phyloP scores from a whole-genome alignment of 805 yeast genomes.

The Saitoella complicata region DNA sequence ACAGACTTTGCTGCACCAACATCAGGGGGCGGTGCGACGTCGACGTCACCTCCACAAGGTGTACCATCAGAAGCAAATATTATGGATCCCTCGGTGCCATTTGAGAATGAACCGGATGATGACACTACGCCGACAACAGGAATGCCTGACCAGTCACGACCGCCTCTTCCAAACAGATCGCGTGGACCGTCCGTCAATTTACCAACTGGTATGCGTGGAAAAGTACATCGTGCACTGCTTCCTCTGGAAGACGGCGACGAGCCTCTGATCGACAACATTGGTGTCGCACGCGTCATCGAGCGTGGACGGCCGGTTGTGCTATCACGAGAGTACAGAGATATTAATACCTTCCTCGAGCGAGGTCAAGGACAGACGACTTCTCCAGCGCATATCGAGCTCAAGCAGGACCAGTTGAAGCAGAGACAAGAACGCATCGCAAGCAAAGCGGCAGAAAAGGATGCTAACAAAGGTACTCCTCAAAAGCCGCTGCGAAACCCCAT shows the following conservation, averaged over 20 bases:
- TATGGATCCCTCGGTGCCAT: too few species aligned
- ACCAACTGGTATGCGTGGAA: too few species aligned
- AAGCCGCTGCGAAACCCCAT: constrained; percentile 8
- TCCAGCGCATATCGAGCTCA: not conserved
- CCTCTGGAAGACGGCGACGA: constrained; percentile 18
- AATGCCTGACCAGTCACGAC: too few species aligned
- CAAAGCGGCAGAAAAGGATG: not conserved
- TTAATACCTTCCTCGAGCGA: not conserved
- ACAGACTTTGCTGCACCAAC: too few species aligned
- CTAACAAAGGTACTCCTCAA: not conserved
- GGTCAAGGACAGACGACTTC: too few species aligned
- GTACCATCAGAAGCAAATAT: too few species aligned
- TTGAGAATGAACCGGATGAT: too few species aligned
- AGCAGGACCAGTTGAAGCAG: not conserved
- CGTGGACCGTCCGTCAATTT: too few species aligned
- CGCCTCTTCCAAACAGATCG: too few species aligned
- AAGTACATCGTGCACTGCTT: constrained; percentile 8
- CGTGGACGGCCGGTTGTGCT: constrained; percentile 15
- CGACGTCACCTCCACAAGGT: too few species aligned
- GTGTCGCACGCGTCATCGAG: constrained; percentile 16
- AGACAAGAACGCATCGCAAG: not conserved
- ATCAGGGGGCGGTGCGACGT: too few species aligned
- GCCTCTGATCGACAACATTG: constrained; percentile 19
- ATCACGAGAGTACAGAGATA: constrained; percentile 16
- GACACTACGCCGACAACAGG: too few species aligned